phyloP scores from a whole-genome alignment of 139 green algal genomes.

The Micractinium sp. region DNA sequence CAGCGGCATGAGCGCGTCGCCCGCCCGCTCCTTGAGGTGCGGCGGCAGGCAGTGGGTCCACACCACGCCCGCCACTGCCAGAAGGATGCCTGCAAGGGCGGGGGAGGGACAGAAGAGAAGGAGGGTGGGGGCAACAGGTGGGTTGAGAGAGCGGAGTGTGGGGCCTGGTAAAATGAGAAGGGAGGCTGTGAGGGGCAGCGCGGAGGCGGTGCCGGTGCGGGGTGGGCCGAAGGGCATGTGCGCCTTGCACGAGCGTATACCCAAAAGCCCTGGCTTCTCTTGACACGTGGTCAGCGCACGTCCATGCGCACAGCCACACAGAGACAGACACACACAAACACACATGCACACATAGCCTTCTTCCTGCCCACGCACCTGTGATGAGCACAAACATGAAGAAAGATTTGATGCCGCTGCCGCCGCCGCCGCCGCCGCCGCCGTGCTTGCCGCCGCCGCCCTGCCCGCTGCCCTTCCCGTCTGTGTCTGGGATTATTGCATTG shows the following conservation, averaged over 20 bases:
- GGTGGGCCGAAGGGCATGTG: not conserved
- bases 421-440: constrained; percentile 7
- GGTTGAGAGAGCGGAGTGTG: not conserved
- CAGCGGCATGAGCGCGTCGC: constrained; percentile 12
- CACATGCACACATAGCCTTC: not conserved
- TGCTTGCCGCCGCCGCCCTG: constrained; percentile 12
- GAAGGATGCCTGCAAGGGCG: constrained; percentile 24
- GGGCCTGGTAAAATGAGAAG: not conserved
- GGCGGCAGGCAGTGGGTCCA: constrained; percentile 40
- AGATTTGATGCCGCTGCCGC: constrained; percentile 6
- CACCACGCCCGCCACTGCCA: constrained; percentile 42
- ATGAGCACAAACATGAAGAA: constrained; percentile 48
- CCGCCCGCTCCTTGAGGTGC: not conserved
- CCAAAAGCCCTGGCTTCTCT: not conserved
- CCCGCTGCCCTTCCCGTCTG: constrained; percentile 63
- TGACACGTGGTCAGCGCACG: not conserved
- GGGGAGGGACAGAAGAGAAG: not conserved
- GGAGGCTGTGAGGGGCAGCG: not conserved
- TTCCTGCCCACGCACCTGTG: not conserved
- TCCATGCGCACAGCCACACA: not conserved
- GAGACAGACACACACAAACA: not conserved
- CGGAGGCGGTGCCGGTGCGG: not conserved
- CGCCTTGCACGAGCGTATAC: not conserved
- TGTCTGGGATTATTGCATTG: constrained; percentile 66
- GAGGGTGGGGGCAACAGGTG: not conserved